Percentiles rank a stretch among this genome's conserved stretches.
Conservation (phyloP, 2,329 filamentous ascomycete species). For the Epichloe aotearoae region DNA sequence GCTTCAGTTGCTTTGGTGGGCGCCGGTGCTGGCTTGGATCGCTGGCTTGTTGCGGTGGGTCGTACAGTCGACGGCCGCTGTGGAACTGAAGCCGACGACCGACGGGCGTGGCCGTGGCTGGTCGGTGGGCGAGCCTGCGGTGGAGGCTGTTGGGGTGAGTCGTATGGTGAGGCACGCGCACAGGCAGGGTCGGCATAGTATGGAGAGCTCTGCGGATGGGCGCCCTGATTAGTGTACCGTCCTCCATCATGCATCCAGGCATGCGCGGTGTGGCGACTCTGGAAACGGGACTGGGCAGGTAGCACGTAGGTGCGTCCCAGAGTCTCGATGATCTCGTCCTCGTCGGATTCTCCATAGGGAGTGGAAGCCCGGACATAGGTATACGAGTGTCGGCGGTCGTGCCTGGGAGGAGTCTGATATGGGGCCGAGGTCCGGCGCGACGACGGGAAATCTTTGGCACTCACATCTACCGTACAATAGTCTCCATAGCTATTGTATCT, state of each 20-base stretch:
- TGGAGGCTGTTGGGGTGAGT: constrained; percentile 28
- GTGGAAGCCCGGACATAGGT: constrained; percentile 46
- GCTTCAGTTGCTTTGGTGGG: constrained; percentile 40
- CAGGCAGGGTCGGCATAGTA: constrained; percentile 24
- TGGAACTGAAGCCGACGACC: constrained; percentile 35
- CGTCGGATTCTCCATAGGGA: constrained; percentile 49
- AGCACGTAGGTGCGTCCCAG: constrained; percentile 38
- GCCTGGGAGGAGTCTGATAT: constrained; percentile 23
- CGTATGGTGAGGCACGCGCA: constrained; percentile 23
- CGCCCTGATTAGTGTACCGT: constrained; percentile 45
- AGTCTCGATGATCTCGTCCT: constrained; percentile 46
- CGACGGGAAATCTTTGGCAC: constrained; percentile 39
- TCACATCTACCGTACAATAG: constrained; percentile 55
- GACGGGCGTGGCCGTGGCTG: constrained; percentile 30
- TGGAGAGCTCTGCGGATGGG: constrained; percentile 37
- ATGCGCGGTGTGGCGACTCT: constrained; percentile 18
- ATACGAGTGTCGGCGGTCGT: constrained; percentile 43
- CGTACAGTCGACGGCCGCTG: constrained; percentile 40
- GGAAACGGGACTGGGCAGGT: constrained; percentile 33
- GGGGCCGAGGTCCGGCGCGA: constrained; percentile 26
- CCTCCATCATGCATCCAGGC: constrained; percentile 34
- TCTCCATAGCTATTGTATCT: constrained; percentile 49
- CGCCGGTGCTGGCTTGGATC: constrained; percentile 19
- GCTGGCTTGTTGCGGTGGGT: constrained; percentile 22
- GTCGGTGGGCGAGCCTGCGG: constrained; percentile 24